Evolutionary conservation across 148 eudicot genomes (phyloP), one percentile per base, ranked within the genome.

Genomic region (Silene uniflora): DNA sequence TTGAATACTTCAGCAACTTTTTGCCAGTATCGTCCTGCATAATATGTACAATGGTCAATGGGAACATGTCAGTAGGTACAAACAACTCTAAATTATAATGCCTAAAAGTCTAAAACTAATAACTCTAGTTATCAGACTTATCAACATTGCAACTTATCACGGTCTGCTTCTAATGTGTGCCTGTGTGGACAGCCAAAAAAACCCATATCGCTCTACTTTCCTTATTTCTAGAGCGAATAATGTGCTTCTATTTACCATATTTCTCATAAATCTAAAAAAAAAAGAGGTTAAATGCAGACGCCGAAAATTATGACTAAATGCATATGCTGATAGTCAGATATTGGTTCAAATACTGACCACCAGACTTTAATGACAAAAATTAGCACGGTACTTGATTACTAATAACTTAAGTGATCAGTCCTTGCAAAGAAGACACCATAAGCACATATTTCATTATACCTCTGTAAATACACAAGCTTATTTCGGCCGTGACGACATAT

Each of bases 11-110:
- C 97, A 81, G 90, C 91, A 85, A 94, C 82, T 80, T 84, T 90
- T 76, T 78, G 89, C 98, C 98, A 94, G 67, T 94, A 94, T 76
- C 79, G 86, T 27, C 91, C 98, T 94, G 87, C 76, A 76, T 60
- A 74, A 76, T 60, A 74, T 59, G 62, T 9, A 62, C 5, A 25
- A 71, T 55, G 61, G 64, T 56, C 5, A 25, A 71, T 55, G 61
- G 64, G n/a, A 25, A 24, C 18, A 49, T 1, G 42, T 23, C 10
- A 23, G 18, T 24, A 69, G 55, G 10, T 24, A 69, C 35, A 24
- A 47, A 49, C 56, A 69, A 44, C 27, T 46, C 7, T 10, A 44
- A 44, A 44, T 46, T 21, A 10, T 6, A 44, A 19, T 12, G 35
- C 18, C 67, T 6, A 62, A 62, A 23, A 62, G 35, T 11, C 67